Evolutionary conservation across 768 basidiomycete genomes (phyloP).

Genomic region (Tylopilus vinaceipallidus): DNA sequence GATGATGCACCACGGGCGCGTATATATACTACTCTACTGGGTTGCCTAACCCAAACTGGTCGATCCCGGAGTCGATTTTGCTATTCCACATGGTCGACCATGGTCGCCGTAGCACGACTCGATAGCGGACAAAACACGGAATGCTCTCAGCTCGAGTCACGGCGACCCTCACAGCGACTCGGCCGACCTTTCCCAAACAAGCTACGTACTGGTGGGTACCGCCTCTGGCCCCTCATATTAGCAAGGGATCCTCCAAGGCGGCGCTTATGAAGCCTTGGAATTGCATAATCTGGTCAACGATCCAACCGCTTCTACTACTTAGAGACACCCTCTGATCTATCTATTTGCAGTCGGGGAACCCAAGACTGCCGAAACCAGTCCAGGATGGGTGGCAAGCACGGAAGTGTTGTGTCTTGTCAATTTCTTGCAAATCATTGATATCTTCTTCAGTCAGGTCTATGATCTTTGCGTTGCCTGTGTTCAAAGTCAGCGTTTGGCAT

Average conservation of each 20-base stretch:
- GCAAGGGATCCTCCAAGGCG: background rate
- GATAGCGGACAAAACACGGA: background rate
- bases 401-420: constrained; percentile 63
- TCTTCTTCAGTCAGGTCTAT: constrained; percentile 63
- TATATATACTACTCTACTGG: constrained; percentile 11
- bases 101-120: background rate
- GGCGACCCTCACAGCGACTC: background rate
- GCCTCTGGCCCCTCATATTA: background rate
- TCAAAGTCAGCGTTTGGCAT: background rate
- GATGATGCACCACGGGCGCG: background rate
- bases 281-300: background rate
- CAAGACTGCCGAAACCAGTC: constrained; percentile 61
- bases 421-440: constrained; percentile 51
- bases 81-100: background rate
- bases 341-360: constrained; percentile 55
- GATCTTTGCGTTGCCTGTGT: constrained; percentile 54
- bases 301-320: constrained; percentile 1
- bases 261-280: background rate
- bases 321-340: background rate
- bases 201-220: background rate
- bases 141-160: background rate
- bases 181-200: constrained; percentile 12
- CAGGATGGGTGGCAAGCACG: constrained; percentile 63
- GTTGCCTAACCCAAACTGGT: constrained; percentile 3
- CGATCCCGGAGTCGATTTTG: background rate